Percentiles rank a stretch among this genome's conserved stretches.
Conservation (phyloP, 305 asterid species). For the Salvia sclarea region DNA sequence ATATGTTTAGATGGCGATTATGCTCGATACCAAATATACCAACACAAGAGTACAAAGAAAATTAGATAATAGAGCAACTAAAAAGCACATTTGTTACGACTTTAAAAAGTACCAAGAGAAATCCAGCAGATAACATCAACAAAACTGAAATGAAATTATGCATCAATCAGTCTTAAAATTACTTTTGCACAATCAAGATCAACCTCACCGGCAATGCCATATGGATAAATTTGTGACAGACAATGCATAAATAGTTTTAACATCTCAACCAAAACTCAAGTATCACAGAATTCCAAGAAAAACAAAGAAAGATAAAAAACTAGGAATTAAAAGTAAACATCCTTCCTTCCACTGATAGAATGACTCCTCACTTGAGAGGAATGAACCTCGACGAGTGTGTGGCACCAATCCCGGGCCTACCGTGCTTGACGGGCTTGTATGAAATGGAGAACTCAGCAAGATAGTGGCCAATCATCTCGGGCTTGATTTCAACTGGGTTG, state of each 20-base stretch:
- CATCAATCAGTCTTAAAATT: neutral
- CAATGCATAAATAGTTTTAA: neutral
- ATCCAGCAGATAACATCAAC: neutral
- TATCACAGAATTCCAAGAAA: neutral
- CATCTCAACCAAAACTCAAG: neutral
- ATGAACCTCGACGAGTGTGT: constrained; percentile 59
- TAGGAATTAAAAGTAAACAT: neutral
- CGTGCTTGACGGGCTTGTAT: constrained; percentile 72
- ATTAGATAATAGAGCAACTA: no score
- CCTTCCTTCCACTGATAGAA: neutral
- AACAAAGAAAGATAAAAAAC: constrained; percentile 7
- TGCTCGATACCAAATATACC: no score
- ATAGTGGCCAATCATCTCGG: constrained; percentile 84
- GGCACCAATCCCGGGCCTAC: constrained; percentile 61
- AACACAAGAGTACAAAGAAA: no score
- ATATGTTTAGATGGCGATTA: no score
- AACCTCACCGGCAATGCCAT: neutral
- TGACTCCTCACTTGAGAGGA: constrained; percentile 43
- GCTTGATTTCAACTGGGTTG: constrained; percentile 74
- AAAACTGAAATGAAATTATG: neutral
- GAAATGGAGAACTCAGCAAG: constrained; percentile 80
- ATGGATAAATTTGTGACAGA: neutral
- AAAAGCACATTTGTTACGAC: neutral
- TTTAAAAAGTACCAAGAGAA: no score
- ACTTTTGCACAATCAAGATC: neutral